Conservation (phyloP, 2,329 filamentous ascomycete genomes). For the Dothistroma pini region DNA sequence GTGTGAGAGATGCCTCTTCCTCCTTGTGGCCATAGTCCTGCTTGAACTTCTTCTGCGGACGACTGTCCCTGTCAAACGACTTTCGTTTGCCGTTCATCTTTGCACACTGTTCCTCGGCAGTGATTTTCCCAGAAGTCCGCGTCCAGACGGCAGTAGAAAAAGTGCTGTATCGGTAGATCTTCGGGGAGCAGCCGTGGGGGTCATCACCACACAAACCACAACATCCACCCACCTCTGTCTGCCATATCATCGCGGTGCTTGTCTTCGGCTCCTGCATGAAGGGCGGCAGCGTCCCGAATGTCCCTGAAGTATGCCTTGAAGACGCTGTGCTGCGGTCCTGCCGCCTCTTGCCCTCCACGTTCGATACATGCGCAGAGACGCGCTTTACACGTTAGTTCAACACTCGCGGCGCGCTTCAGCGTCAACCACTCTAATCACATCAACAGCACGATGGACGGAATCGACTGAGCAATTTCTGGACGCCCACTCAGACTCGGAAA, state of each 20-base stretch:
- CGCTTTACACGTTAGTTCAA: conserved; percentile 14
- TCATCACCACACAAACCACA: background rate
- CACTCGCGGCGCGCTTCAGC: background rate
- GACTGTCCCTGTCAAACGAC: conserved; percentile 26
- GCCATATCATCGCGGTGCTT: background rate
- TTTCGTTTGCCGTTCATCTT: conserved; percentile 39
- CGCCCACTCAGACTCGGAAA: conserved; percentile 53
- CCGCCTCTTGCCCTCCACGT: background rate
- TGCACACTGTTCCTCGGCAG: background rate
- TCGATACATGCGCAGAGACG: conserved; percentile 1
- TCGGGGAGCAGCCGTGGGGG: background rate
- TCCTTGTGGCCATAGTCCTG: conserved; percentile 22
- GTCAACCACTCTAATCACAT: background rate
- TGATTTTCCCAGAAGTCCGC: background rate
- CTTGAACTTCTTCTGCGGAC: conserved; percentile 31
- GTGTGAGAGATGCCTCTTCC: conserved; percentile 23
- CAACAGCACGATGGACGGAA: conserved; percentile 54
- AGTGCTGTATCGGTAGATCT: background rate
- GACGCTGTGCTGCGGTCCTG: conserved; percentile 4
- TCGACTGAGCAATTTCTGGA: conserved; percentile 73
- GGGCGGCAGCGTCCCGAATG: background rate
- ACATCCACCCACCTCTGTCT: background rate
- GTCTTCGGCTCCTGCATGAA: background rate
- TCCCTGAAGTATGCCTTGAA: conserved; percentile 3
- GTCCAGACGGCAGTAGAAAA: background rate